These are phyloP conservation scores for Trichoderma citrinoviride DNA, from an alignment of 2,329 filamentous ascomycete species.

Conservation along the genomic window DNA sequence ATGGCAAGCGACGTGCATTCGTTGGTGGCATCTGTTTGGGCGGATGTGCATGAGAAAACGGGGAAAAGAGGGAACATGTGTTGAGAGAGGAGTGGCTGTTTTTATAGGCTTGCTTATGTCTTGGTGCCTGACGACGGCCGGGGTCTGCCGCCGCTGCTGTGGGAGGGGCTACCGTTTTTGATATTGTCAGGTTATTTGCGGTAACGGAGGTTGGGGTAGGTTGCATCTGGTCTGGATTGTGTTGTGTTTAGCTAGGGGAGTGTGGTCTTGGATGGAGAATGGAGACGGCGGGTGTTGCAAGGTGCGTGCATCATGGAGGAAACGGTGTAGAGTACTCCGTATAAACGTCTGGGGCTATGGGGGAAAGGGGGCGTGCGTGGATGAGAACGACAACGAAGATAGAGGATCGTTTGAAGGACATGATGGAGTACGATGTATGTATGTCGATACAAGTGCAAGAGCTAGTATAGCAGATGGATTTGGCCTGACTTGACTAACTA, in stretches of 20 bases:
- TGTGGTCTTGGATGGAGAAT: neutral
- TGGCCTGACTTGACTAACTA: neutral
- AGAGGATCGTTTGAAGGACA: neutral
- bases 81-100: constrained; percentile 20
- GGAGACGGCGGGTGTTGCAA: neutral
- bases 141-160: neutral
- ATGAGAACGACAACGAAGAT: neutral
- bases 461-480: no score
- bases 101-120: constrained; percentile 19
- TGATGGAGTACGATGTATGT: neutral
- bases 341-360: neutral
- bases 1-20: constrained; percentile 8
- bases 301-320: constrained; percentile 11
- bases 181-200: neutral
- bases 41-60: constrained; percentile 18
- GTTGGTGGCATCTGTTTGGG: neutral
- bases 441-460: no score
- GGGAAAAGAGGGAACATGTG: constrained; percentile 19
- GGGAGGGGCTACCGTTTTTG: neutral
- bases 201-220: no score
- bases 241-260: neutral
- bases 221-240: no score
- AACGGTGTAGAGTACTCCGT: neutral
- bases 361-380: neutral
- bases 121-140: constrained; percentile 18